phyloP scores from a whole-genome alignment of 2,329 filamentous ascomycete genomes.

The Ceratocystis eucalypticola region DNA sequence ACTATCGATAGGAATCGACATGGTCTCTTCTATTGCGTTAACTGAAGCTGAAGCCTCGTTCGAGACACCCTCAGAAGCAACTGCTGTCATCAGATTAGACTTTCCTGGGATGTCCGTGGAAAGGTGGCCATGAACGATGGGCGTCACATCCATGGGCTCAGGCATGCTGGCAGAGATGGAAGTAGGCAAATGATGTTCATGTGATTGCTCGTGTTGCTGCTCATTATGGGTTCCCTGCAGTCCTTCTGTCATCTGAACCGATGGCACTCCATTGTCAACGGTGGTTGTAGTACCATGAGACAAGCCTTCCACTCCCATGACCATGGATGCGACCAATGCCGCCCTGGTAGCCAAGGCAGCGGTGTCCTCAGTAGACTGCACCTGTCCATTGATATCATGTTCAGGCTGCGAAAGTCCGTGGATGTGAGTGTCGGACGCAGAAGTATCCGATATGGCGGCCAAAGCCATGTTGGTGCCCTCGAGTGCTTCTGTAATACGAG shows the following conservation, averaged over 20 bases:
- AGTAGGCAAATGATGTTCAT: constrained; percentile 3
- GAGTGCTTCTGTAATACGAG: constrained; percentile 25
- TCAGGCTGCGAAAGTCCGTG: constrained; percentile 2
- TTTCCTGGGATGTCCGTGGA: not conserved
- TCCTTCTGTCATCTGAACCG: constrained; percentile 13
- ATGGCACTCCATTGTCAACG: constrained; percentile 5
- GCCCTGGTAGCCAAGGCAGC: constrained; percentile 9
- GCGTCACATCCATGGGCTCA: constrained; percentile 14
- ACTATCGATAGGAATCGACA: constrained; percentile 7
- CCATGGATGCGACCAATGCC: constrained; percentile 15
- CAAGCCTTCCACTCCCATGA: constrained; percentile 10
- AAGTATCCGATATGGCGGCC: constrained; percentile 25
- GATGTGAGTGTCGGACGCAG: constrained; percentile 24
- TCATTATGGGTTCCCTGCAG: constrained; percentile 10
- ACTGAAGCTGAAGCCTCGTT: not conserved
- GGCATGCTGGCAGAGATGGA: not conserved
- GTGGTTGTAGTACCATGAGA: not conserved
- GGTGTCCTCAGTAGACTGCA: constrained; percentile 1
- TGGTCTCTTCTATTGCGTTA: constrained; percentile 1
- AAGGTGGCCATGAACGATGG: not conserved
- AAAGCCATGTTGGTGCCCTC: constrained; percentile 26
- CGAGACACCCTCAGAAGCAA: not conserved
- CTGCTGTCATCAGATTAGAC: not conserved
- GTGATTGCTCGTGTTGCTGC: not conserved
- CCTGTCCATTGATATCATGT: constrained; percentile 3